A percentile compares a stretch with the other conserved stretches of the same genome.
Evolutionary conservation across 805 yeast species (phyloP).

Genomic region (Pichia membranifaciens): DNA sequence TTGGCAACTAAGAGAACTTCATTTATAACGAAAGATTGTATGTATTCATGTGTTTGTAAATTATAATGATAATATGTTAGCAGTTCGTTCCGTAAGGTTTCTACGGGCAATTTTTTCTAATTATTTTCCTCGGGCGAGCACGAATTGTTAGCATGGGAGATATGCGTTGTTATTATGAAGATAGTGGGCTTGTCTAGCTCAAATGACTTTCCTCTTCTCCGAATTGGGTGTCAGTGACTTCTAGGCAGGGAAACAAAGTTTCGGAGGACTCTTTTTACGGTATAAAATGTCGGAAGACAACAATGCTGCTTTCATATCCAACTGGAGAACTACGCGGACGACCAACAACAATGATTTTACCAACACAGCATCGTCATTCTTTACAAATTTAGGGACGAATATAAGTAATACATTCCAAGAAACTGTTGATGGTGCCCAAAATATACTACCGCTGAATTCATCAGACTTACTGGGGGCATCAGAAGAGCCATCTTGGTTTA

Average conservation of each 20-base stretch:
- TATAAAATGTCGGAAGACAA: slow-evolving; percentile 11
- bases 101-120: no score
- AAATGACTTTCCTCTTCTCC: no score
- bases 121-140: no score
- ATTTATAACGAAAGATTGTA: background rate
- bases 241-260: no score
- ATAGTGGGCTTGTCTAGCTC: no score
- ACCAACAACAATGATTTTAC: slow-evolving; percentile 12
- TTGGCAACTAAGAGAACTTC: background rate
- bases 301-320: slow-evolving; percentile 25
- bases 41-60: background rate
- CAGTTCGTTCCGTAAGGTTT: no score
- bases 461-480: slow-evolving; percentile 38
- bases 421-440: slow-evolving; percentile 50
- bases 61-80: background rate
- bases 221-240: no score
- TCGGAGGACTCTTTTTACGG: no score
- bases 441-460: slow-evolving; percentile 58
- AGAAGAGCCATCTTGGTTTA: slow-evolving; percentile 75
- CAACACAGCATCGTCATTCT: slow-evolving; percentile 10
- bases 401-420: slow-evolving; percentile 18
- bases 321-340: slow-evolving; percentile 22
- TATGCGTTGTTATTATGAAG: no score
- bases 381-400: slow-evolving; percentile 13
- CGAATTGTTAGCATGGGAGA: no score